These are phyloP conservation scores for Gynandropsis gynandra DNA, from an alignment of 345 rosid genomes.

Conservation along the genomic window DNA sequence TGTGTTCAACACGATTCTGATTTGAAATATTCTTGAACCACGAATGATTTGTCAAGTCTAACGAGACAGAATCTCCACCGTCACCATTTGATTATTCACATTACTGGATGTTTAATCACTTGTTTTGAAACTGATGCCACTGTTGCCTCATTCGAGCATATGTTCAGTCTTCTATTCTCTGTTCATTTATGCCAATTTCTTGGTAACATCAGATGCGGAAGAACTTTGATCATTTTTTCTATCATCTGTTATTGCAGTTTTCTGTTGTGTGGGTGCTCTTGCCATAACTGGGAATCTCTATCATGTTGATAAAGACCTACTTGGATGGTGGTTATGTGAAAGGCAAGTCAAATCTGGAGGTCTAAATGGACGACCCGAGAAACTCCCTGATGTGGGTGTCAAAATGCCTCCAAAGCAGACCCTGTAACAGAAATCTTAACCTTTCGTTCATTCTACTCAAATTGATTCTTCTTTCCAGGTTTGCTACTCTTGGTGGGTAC, in stretches of 20 bases:
- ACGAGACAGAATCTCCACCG: not conserved
- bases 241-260: constrained; percentile 41
- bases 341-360: constrained; percentile 78
- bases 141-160: not conserved
- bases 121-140: constrained; percentile 7
- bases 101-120: not conserved
- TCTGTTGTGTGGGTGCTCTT: constrained; percentile 93
- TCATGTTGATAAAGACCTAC: constrained; percentile 84
- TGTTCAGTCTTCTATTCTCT: not conserved
- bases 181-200: too few relatives aligned
- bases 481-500: constrained; percentile 95
- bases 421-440: not conserved
- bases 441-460: constrained; percentile 5
- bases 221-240: not conserved
- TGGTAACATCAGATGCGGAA: constrained; percentile 9
- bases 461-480: constrained; percentile 36
- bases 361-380: constrained; percentile 87
- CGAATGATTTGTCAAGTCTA: not conserved
- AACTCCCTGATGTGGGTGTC: constrained; percentile 76
- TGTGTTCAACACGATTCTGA: not conserved
- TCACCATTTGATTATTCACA: not conserved
- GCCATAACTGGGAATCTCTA: constrained; percentile 79
- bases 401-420: not conserved
- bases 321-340: constrained; percentile 96
- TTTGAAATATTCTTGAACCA: not conserved